Conservation (phyloP, 371 early-diverging fungal genomes). For the Syncephalis fuscata region DNA sequence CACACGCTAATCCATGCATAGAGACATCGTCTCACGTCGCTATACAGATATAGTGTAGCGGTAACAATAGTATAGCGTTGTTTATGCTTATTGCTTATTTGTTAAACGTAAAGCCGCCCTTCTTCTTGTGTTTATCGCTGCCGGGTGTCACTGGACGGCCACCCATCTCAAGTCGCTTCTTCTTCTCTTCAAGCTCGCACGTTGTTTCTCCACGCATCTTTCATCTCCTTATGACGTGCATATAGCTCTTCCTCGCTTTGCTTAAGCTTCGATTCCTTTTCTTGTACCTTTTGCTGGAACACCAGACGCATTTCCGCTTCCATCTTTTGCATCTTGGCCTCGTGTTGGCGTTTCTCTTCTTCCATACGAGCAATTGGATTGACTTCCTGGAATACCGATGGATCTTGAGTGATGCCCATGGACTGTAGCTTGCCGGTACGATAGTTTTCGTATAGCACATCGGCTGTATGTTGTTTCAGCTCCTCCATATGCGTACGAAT, state of each 20-base stretch:
- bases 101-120: not conserved
- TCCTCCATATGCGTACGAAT: conserved; percentile 85
- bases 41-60: not conserved
- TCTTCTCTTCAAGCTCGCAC: conserved; percentile 88
- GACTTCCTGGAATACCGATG: conserved; percentile 64
- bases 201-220: conserved; percentile 86
- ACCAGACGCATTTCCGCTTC: conserved; percentile 95
- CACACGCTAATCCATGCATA: no score
- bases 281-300: conserved; percentile 95
- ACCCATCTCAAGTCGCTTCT: conserved; percentile 66
- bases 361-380: conserved; percentile 85
- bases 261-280: conserved; percentile 93
- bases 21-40: no score
- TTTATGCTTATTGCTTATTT: not conserved
- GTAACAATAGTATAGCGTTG: not conserved
- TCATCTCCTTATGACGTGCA: conserved; percentile 93
- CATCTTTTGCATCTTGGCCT: conserved; percentile 92
- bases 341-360: conserved; percentile 82
- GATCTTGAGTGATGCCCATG: conserved; percentile 70
- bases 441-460: conserved; percentile 77
- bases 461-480: conserved; percentile 70
- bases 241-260: conserved; percentile 93
- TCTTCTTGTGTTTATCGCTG: conserved; percentile 10
- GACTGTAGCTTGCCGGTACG: conserved; percentile 70
- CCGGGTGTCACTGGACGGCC: conserved; percentile 69